A percentile compares a stretch with the other conserved stretches of the same genome.
These are phyloP conservation scores for Lepraria neglecta DNA, from an alignment of 495 filamentous ascomycete species.

Conservation along the genomic window DNA sequence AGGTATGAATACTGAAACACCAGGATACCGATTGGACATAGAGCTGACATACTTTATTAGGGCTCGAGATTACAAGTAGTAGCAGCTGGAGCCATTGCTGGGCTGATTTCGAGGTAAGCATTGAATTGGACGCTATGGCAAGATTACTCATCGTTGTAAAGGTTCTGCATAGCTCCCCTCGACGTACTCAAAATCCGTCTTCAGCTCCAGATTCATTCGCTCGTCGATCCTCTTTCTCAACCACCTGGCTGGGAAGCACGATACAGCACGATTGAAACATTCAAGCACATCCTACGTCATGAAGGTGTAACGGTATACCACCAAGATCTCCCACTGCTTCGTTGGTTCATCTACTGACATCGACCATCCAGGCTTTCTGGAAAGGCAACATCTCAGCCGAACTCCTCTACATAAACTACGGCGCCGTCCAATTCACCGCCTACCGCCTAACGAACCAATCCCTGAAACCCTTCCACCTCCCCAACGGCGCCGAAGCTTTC, in stretches of 20 bases:
- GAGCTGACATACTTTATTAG: constrained; percentile 36
- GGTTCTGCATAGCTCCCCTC: constrained; percentile 85
- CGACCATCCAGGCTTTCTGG: constrained; percentile 64
- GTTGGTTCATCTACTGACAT: not conserved
- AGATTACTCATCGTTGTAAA: constrained; percentile 28
- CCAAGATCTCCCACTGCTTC: not conserved
- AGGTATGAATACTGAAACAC: constrained; percentile 45
- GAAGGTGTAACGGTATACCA: constrained; percentile 68
- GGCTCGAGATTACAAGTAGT: constrained; percentile 78
- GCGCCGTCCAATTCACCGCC: constrained; percentile 81
- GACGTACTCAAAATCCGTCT: constrained; percentile 97
- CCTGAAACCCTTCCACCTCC: constrained; percentile 49
- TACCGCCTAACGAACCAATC: constrained; percentile 66
- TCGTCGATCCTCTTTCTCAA: constrained; percentile 57
- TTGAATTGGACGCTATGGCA: not conserved
- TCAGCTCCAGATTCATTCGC: constrained; percentile 79
- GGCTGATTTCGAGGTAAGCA: constrained; percentile 72
- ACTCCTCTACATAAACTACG: constrained; percentile 84
- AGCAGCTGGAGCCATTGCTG: constrained; percentile 77
- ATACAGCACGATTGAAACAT: constrained; percentile 71
- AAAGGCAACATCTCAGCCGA: constrained; percentile 97
- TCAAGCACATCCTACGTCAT: constrained; percentile 63
- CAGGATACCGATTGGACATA: not conserved
- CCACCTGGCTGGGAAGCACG: constrained; percentile 59
- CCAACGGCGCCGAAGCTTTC: constrained; percentile 61